Percentiles rank a stretch among this genome's conserved stretches.
Evolutionary conservation across 2,329 filamentous ascomycete genomes (phyloP).

Genomic region (Magnaporthiopsis rhizophila): DNA sequence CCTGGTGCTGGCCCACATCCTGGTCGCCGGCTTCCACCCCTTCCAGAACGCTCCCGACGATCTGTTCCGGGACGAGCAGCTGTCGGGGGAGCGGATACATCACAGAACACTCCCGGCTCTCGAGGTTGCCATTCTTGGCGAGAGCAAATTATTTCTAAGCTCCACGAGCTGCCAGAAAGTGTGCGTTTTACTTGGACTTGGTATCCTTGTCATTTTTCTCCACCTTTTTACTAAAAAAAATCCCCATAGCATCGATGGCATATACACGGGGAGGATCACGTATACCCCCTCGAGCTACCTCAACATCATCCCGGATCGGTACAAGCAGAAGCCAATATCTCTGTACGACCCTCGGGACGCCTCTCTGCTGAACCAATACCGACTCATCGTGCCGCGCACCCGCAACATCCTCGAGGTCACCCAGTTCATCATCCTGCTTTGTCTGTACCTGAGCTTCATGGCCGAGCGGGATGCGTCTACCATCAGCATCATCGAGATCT

Average conservation of each 20-base stretch:
- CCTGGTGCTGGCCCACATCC: conserved; percentile 66
- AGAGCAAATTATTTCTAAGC: conserved; percentile 60
- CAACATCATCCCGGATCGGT: conserved; percentile 66
- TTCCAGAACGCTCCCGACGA: conserved; percentile 73
- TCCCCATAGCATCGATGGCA: conserved; percentile 47
- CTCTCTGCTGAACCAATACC: conserved; percentile 62
- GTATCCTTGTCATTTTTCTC: background rate
- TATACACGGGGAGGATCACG: conserved; percentile 59
- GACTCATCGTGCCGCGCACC: conserved; percentile 61
- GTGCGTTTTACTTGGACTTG: background rate
- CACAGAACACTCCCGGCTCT: conserved; percentile 61
- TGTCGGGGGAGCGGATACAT: conserved; percentile 38
- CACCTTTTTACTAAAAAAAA: too few species aligned
- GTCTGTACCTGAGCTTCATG: conserved; percentile 59
- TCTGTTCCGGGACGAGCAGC: conserved; percentile 50
- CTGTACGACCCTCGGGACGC: conserved; percentile 61
- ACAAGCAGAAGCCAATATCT: conserved; percentile 62
- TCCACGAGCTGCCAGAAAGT: conserved; percentile 61
- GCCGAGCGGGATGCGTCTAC: conserved; percentile 40
- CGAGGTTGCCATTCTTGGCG: conserved; percentile 64
- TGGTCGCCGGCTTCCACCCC: conserved; percentile 77
- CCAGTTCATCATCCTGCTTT: conserved; percentile 57
- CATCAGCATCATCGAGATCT: conserved; percentile 42
- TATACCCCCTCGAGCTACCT: conserved; percentile 65
- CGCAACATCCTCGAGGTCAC: conserved; percentile 57